These are phyloP conservation scores for Parasarocladium wereldwijsianum DNA, from an alignment of 2,329 filamentous ascomycete genomes.

Conservation along the genomic window DNA sequence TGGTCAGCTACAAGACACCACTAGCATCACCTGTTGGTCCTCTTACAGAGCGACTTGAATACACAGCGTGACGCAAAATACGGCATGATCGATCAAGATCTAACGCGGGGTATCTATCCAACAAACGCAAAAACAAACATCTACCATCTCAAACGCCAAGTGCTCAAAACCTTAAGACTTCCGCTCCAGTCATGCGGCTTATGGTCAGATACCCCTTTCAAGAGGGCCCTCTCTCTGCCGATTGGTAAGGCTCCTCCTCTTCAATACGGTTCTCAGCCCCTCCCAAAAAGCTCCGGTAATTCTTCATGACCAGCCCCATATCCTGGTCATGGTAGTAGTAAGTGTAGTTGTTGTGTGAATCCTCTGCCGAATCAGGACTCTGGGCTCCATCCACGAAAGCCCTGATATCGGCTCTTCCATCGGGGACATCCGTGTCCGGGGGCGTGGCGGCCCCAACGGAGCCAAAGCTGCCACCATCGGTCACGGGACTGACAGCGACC, in stretches of 20 bases:
- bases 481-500: constrained; percentile 19
- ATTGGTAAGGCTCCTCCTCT: constrained; percentile 17
- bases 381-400: constrained; percentile 4
- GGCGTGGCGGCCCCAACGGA: constrained; percentile 22
- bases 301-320: constrained; percentile 20
- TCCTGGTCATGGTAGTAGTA: constrained; percentile 15
- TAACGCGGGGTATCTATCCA: constrained; percentile 1
- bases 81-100: too few species aligned
- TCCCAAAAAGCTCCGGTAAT: constrained; percentile 18
- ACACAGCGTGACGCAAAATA: too few species aligned
- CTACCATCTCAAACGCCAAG: too few species aligned
- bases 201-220: constrained; percentile 6
- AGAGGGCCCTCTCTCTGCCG: constrained; percentile 10
- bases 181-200: too few species aligned
- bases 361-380: constrained; percentile 7
- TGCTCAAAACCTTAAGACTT: too few species aligned
- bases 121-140: not conserved
- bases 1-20: too few species aligned
- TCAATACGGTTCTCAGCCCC: constrained; percentile 20
- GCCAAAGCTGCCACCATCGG: constrained; percentile 20
- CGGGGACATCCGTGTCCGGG: constrained; percentile 19
- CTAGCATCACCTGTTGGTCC: too few species aligned
- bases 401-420: constrained; percentile 9
- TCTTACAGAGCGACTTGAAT: too few species aligned
- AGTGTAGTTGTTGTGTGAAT: constrained; percentile 16